Base-by-base conservation (phyloP, 768 basidiomycete species). In the Boletus rex-veris region DNA sequence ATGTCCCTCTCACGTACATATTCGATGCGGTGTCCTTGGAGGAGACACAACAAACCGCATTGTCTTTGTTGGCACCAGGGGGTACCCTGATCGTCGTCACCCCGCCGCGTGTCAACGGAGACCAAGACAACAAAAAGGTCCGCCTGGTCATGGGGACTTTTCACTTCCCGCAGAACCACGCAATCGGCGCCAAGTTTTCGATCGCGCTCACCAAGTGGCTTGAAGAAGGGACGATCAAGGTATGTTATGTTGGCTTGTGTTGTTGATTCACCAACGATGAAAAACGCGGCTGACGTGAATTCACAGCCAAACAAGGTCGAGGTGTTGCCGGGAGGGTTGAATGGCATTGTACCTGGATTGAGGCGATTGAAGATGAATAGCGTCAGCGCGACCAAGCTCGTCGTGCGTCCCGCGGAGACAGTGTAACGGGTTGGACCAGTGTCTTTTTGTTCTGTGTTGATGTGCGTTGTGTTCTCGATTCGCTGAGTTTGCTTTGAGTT, bases 381-480 rank as follows among this genome's bases (percentile, higher is more conserved):
- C 7, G 58, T 77, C 24, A 78, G 75, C 24, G 76, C 68, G 2
- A 59, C 58, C n/a, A 79, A 78, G 62, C 55, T 77, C 4, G 64
- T 79, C 8, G 71, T 65, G 1, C 69, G 52, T 24, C 60, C 60
- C 3, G 18, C n/a, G 3, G 58, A 62, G 35, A 62, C 50, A 12
- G 48, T 45, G 30, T 19, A 45, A 28, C 45, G 10, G 37, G 28
- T 37, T 24, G 28, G 26, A 8, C 1, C 26, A 1, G 26, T 8
- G 7, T 28, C 1, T 7, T 7, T 28, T 8, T 28, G 26, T 28
- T 28, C 26, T 28, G 26, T 7, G 26, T 26, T 26, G 26, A 26
- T 26, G 26, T 28, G 28, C 28, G 28, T 28, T 28, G 28, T 8
- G 26, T 26, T 26, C 26, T 26, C 26, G 26, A 26, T 21, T 21